Percentiles rank a stretch among this genome's conserved stretches.
Conservation (phyloP, 768 basidiomycete genomes). For the Pulveroboletus ravenelii region DNA sequence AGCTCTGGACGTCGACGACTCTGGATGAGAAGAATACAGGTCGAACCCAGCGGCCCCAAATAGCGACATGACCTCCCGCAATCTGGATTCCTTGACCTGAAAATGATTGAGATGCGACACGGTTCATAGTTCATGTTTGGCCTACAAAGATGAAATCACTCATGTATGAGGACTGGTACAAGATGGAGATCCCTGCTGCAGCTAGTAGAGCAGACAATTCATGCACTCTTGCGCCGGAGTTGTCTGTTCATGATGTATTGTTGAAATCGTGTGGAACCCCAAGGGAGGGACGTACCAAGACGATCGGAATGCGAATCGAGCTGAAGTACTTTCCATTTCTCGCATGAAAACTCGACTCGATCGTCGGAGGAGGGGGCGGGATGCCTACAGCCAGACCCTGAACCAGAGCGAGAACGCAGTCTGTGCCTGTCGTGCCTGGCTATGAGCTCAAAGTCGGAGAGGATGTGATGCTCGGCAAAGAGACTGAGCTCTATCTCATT, state of each 20-base stretch:
- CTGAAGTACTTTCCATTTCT: constrained; percentile 76
- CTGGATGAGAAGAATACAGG: constrained; percentile 49
- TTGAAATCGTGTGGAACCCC: constrained; percentile 2
- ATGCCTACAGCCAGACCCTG: constrained; percentile 28
- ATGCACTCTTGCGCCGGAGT: constrained; percentile 66
- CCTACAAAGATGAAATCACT: constrained; percentile 79
- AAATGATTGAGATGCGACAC: not conserved
- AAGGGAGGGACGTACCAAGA: constrained; percentile 43
- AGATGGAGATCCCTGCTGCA: constrained; percentile 71
- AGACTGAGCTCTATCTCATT: constrained; percentile 77
- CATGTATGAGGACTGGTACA: constrained; percentile 80
- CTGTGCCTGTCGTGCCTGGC: constrained; percentile 53
- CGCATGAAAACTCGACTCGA: constrained; percentile 61
- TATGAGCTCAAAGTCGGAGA: constrained; percentile 57
- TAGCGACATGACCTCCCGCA: constrained; percentile 58
- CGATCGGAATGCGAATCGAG: constrained; percentile 75
- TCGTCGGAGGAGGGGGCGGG: constrained; percentile 34
- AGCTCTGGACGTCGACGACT: constrained; percentile 29
- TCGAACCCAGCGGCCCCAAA: constrained; percentile 62
- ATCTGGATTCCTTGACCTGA: constrained; percentile 63
- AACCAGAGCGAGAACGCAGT: constrained; percentile 39
- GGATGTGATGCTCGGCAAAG: constrained; percentile 57
- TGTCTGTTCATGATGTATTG: constrained; percentile 38
- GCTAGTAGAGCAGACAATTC: constrained; percentile 75
- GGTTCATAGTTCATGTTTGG: constrained; percentile 1